phyloP scores from a whole-genome alignment of 352 stramenopile genomes.

The Peronospora destructor region DNA sequence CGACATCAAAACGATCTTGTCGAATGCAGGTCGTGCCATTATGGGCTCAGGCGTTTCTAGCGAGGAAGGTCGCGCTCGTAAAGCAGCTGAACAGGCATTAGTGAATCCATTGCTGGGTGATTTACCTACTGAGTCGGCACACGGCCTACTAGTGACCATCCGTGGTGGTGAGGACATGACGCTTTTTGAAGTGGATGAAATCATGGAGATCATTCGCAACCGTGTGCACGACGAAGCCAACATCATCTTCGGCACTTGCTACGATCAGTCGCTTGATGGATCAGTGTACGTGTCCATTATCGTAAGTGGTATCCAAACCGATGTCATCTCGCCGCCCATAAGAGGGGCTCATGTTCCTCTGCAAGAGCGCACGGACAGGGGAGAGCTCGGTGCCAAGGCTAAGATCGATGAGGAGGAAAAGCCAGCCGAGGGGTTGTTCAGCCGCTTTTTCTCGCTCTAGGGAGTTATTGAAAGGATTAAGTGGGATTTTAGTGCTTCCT shows the following conservation, averaged over 20 bases:
- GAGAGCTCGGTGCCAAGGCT: conserved; percentile 13
- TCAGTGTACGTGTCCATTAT: conserved; percentile 86
- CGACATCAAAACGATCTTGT: conserved; percentile 94
- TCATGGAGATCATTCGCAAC: conserved; percentile 84
- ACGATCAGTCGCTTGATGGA: conserved; percentile 73
- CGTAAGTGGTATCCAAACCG: conserved; percentile 82
- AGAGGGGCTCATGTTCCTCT: conserved; percentile 41
- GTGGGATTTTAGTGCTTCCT: not conserved
- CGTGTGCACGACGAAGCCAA: conserved; percentile 78
- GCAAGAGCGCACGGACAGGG: conserved; percentile 25
- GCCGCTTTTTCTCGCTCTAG: conserved; percentile 69
- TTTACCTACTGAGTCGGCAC: conserved; percentile 88
- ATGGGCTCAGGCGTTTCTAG: conserved; percentile 90
- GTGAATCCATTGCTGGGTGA: conserved; percentile 92
- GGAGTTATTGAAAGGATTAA: conserved; percentile 12
- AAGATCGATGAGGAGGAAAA: conserved; percentile 19
- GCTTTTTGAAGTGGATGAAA: conserved; percentile 87
- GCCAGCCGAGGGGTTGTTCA: conserved; percentile 45
- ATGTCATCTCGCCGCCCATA: conserved; percentile 74
- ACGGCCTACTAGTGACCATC: conserved; percentile 94
- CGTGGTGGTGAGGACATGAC: conserved; percentile 90
- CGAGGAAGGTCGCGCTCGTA: conserved; percentile 72
- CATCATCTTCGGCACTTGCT: conserved; percentile 87
- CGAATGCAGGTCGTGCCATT: conserved; percentile 89
- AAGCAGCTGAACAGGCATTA: conserved; percentile 91